Evolutionary conservation across 2,329 filamentous ascomycete species (phyloP), one percentile per base, ranked within the genome.

Genomic region (Xylaria sp.): DNA sequence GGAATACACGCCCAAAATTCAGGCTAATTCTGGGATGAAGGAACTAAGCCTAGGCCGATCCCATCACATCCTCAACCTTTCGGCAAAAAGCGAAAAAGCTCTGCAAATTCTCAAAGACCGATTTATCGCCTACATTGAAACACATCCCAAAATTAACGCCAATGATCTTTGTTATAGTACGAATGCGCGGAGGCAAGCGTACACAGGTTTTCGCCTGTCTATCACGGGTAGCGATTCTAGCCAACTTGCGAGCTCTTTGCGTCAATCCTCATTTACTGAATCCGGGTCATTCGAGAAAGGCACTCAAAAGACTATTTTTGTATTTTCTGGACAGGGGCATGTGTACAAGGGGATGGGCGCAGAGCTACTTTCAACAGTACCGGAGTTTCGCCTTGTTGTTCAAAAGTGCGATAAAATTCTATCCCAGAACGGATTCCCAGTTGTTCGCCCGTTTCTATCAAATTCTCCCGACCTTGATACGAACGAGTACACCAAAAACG

Each of bases 371-470:
- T 47, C 68, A 1, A 70, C 69, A 3, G 69, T 66, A 6, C 67
- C 70, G 1, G 55, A 65, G 17, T 77, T 76, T 56, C 67, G 61
- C 13, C 5, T 41, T n/a, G 44, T 67, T 4, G 65, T 76, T 13
- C 47, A 67, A 8, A 59, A 63, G 19, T 71, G 74, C 40, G 69
- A 76, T 23, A 60, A 58, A 8, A 68, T 70, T 11, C 65, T 68
- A 33, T 35, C 63, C 4, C 54, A 60, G 9, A 67, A 69, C 10
- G 70, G 70, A n/a, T 74, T 74, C 43, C 70, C 72, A 9, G 67
- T 67, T 19, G 66, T 75, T 6, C 29, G 70, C 17, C 64, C 71
- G 70, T 31, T 84, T 11, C 78, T 84, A n/a, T 77, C 80, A 3
- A 82, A 62, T 2, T 57, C 52, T 3, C 19, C 61, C 7, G 11